These are phyloP conservation scores for Sporormia fimetaria DNA, from an alignment of 495 filamentous ascomycete species.

Conservation along the genomic window DNA sequence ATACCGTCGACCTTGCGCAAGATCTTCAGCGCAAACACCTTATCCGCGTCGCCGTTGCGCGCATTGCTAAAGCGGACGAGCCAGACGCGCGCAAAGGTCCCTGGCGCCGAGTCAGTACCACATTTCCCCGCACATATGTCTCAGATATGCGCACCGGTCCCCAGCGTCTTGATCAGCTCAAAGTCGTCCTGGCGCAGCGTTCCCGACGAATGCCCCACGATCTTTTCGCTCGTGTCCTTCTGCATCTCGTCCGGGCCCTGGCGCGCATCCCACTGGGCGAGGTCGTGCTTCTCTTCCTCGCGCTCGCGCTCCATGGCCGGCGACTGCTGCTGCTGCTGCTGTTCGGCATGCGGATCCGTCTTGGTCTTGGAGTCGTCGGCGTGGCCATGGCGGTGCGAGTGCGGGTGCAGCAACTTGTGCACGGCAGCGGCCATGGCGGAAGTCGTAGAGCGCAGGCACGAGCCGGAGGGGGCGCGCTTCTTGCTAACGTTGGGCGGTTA, in stretches of 20 bases:
- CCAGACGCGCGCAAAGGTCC: constrained; percentile 94
- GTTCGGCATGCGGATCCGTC: not conserved
- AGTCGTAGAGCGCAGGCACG: constrained; percentile 1
- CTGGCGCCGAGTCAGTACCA: constrained; percentile 41
- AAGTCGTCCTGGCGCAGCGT: constrained; percentile 62
- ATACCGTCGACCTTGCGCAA: constrained; percentile 75
- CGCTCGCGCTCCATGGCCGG: constrained; percentile 21
- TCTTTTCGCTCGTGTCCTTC: constrained; percentile 45
- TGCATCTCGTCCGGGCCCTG: constrained; percentile 44
- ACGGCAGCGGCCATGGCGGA: constrained; percentile 22
- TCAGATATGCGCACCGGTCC: constrained; percentile 54
- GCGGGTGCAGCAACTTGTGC: constrained; percentile 14
- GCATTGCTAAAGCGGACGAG: constrained; percentile 50
- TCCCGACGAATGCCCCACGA: constrained; percentile 45
- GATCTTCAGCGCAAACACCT: constrained; percentile 88
- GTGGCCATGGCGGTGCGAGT: constrained; percentile 4
- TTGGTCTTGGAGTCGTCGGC: not conserved
- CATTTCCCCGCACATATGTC: not conserved
- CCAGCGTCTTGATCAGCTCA: constrained; percentile 74
- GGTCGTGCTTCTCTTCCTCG: constrained; percentile 42
- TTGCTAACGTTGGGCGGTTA: constrained; percentile 2
- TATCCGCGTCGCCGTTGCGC: constrained; percentile 34
- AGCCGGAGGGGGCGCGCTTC: not conserved
- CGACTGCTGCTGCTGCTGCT: constrained; percentile 8
- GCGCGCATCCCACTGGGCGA: too few relatives aligned